These are phyloP conservation scores for Anaeromyces robustus DNA, from an alignment of 192 early-diverging fungal species.

Conservation along the genomic window DNA sequence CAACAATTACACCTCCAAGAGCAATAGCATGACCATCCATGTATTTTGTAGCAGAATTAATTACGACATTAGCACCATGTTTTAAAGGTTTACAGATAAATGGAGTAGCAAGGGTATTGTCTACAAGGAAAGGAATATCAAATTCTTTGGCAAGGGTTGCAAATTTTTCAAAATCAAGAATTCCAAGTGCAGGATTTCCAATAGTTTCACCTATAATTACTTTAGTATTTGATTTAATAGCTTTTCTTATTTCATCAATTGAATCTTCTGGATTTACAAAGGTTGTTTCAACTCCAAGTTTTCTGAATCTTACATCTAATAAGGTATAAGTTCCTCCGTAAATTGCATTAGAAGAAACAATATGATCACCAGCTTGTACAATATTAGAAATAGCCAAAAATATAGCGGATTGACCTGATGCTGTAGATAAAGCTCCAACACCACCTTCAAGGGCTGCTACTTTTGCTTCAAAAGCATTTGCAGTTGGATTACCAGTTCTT, in stretches of 20 bases:
- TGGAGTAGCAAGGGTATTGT: conserved; percentile 3
- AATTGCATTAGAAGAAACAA: neutral
- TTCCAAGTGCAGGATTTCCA: neutral
- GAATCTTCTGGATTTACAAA: neutral
- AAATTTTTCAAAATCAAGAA: neutral
- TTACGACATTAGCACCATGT: conserved; percentile 1
- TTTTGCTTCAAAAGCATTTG: neutral
- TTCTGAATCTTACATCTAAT: neutral
- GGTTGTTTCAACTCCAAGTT: neutral
- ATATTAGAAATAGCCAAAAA: neutral
- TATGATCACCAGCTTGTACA: neutral
- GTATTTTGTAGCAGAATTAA: neutral
- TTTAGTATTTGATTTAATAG: neutral
- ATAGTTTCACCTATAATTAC: neutral
- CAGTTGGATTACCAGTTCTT: neutral
- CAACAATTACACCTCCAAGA: conserved; percentile 2
- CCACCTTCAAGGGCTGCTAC: neutral
- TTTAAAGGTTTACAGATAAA: conserved; percentile 1
- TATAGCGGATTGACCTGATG: neutral
- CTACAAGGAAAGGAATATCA: conserved; percentile 1
- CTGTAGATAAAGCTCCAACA: neutral
- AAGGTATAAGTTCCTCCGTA: conserved; percentile 2
- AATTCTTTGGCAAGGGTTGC: neutral
- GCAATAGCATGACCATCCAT: neutral
- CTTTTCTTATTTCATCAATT: neutral